A percentile compares a stretch with the other conserved stretches of the same genome.
phyloP scores from a whole-genome alignment of 352 stramenopile species.

The Globisporangium paroecandrum region DNA sequence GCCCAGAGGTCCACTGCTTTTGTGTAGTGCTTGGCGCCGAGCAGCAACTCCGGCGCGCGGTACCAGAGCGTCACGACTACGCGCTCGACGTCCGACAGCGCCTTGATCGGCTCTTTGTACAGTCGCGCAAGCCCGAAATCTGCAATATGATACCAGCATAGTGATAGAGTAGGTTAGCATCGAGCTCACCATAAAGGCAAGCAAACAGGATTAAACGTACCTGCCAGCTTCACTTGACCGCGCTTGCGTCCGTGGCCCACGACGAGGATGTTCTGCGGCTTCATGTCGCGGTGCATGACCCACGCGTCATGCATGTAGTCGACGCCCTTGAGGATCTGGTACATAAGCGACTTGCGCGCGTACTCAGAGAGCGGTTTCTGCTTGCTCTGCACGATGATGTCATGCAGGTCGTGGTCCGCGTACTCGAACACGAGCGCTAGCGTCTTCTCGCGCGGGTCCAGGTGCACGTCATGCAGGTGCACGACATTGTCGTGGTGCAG shows the following conservation, averaged over 20 bases:
- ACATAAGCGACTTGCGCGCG: conserved; percentile 92
- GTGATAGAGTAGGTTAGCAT: background rate
- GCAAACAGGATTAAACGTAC: conserved; percentile 16
- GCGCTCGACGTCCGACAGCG: conserved; percentile 82
- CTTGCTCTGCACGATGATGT: conserved; percentile 87
- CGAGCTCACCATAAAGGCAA: background rate
- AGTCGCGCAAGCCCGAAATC: conserved; percentile 87
- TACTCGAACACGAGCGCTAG: conserved; percentile 89
- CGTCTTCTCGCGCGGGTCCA: conserved; percentile 80
- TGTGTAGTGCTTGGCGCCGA: conserved; percentile 92
- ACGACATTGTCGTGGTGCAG: conserved; percentile 87
- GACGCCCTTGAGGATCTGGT: conserved; percentile 90
- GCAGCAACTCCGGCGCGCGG: conserved; percentile 91
- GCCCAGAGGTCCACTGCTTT: conserved; percentile 96
- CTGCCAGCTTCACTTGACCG: conserved; percentile 80
- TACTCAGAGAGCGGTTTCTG: conserved; percentile 88
- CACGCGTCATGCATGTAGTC: conserved; percentile 93
- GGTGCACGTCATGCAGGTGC: conserved; percentile 81
- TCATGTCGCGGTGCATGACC: conserved; percentile 94
- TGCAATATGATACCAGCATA: conserved; percentile 3
- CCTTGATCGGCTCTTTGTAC: conserved; percentile 88
- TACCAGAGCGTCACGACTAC: conserved; percentile 98
- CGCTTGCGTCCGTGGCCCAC: conserved; percentile 80
- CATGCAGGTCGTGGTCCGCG: conserved; percentile 85
- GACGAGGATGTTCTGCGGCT: conserved; percentile 93